Evolutionary conservation across 2,329 filamentous ascomycete species (phyloP), one percentile per base, ranked within the genome.

Genomic region (Lecanicillium sp.): DNA sequence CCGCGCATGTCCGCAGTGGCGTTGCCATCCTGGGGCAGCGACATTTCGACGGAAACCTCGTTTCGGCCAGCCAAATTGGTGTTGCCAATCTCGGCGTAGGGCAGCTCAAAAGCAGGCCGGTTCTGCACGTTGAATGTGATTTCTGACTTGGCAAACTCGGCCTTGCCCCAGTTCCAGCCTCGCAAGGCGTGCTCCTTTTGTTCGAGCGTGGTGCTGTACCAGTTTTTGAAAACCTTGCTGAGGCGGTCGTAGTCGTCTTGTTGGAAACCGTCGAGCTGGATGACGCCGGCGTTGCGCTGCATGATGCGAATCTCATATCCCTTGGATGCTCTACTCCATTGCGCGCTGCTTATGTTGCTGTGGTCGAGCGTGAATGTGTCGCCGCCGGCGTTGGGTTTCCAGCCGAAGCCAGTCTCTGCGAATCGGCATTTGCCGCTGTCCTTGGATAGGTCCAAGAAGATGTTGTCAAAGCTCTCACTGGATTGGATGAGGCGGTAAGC

Each of bases 121-220:
- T 95, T 98, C 58, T 94, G 88, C 28, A 98, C 92, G 60, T 89
- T 96, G 71, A 98, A 98, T 20, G 85, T 78, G 40, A 98, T 77
- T 67, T 98, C 92, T 39, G 88, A 83, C 64, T 96, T 95, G 45
- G 84, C 83, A 58, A 98, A 95, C 54, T 98, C 92, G 47, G 87
- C 86, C 65, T 96, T 98, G 54, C 92, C 92, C 94, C 92, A 98
- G 61, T 98, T 98, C 92, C 92, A 98, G 41, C 92, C 92, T 51
- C 92, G 80, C 43, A 98, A 70, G 17, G 92, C 88, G 62, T 96
- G 92, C 63, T 98, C 92, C 62, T 86, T 87, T 60, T 78, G 85
- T 59, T 96, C 89, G 43, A 98, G 75, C 53, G 81, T 88, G 54
- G 92, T 83, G 65, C 87, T 92, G 65, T 96, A 98, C 86, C 90